Evolutionary conservation across 2,329 filamentous ascomycete genomes (phyloP), one percentile per base, ranked within the genome.

Genomic region (Aureobasidium zeae): DNA sequence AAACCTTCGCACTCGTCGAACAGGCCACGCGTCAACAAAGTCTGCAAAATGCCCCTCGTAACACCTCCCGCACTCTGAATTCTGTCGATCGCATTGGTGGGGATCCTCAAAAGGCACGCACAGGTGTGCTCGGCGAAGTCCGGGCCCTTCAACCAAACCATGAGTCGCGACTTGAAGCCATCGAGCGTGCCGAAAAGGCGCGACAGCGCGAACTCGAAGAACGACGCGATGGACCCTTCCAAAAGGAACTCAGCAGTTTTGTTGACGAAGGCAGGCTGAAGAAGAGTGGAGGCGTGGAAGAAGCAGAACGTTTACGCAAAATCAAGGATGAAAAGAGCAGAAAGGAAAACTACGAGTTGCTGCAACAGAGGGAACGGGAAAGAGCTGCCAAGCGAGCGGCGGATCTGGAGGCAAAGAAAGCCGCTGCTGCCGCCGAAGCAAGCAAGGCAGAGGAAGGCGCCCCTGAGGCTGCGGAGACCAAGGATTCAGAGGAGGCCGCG

Each of bases 21-120:
- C 84, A 96, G 65, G 91, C 91, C 7, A 96, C 88, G n/a, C 94
- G 94, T 66, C 87, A 96, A 65, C 91, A 98, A 61, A 84, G 76
- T 44, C 57, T 93, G 64, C 86, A 93, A 60, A 81, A 83, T 22
- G 22, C 43, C 7, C 54, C 53, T 6, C 46, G 48, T 20, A 29
- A 24, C 10, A 28, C 48, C 5, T 43, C 35, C 19, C 45, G 48
- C 11, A 50, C 41, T 2, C 31, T 49, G 3, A 45, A 35, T 17
- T 45, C 48, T 4, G 62, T 66, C 44, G 25, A 52, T 48, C 20
- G 62, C 11, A n/a, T n/a, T n/a, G 66, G 67, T 4, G 61, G 76
- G 17, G 83, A 96, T 62, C 88, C 84, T 5, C 74, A 69, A 48
- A 80, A 83, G 48, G 91, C 87, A 41, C 94, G 95, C 62, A 89